Evolutionary conservation across 2,329 filamentous ascomycete species (phyloP), one percentile per base, ranked within the genome.

Genomic region (Fusarium sp.): DNA sequence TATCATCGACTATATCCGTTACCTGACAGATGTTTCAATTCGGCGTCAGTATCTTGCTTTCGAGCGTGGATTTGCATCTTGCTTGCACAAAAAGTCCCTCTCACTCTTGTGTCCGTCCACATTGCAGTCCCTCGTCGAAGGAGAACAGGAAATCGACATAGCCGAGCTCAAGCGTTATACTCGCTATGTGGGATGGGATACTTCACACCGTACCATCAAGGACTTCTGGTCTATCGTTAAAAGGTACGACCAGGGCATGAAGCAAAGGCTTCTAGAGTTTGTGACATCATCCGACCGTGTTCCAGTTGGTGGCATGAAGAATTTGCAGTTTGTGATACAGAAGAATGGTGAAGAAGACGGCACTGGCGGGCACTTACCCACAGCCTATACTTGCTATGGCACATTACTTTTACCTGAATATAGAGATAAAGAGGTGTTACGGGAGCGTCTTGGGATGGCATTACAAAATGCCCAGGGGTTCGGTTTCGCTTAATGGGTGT

Each of bases 271-370:
- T 34, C 84, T 99, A 31, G 94, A 98, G 78, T 99, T 99, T 75
- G 94, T 99, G 30, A 99, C 96, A 16, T 95, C 95, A 1, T 95
- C 91, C 73, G 94, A 98, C 76, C 88, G 96, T 4, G 88, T 98
- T 3, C 96, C 96, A 0, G 92, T 97, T 0, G 94, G 93, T 21
- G 96, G 96, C 4, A 89, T 94, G 76, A 87, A 88, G 67, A 93
- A 92, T 73, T 83, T 98, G 48, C 90, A 92, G 75, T 98, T 98
- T 79, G 88, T 93, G 16, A 86, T 99, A 44, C 91, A 95, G 79
- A 89, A 88, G 74, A 93, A 94, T 76, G 89, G 92, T 18, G 84
- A 89, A 57, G 91, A 87, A 69, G 81, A 84, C 9, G 84, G 81
- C 4, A 81, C 83, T 3, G 76, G 77, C 4, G 86, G 85, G 0